Percentiles rank a stretch among this genome's conserved stretches.
Conservation (phyloP, 257 asterid genomes). For the Solanum chmielewskii region DNA sequence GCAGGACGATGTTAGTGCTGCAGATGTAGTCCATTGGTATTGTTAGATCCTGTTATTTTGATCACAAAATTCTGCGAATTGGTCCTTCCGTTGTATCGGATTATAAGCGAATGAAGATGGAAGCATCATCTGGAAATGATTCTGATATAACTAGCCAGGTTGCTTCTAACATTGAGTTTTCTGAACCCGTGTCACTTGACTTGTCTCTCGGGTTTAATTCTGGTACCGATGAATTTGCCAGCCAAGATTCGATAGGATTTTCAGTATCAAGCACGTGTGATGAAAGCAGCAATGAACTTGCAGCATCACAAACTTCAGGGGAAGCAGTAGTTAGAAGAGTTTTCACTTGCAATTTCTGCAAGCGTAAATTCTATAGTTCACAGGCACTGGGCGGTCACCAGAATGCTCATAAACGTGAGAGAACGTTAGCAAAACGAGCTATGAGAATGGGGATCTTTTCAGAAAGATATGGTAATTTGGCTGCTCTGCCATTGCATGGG, state of each 20-base stretch:
- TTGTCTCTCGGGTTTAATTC: conserved; percentile 32
- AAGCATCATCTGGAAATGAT: conserved; percentile 14
- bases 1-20: not conserved
- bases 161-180: conserved; percentile 17
- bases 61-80: not conserved
- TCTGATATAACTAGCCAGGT: conserved; percentile 22
- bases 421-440: conserved; percentile 32
- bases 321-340: conserved; percentile 14
- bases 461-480: conserved; percentile 17
- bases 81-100: not conserved
- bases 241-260: conserved; percentile 14
- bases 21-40: not conserved
- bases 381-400: conserved; percentile 48
- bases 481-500: conserved; percentile 38
- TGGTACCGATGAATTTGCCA: not conserved
- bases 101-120: conserved; percentile 12
- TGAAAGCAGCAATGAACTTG: conserved; percentile 31
- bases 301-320: conserved; percentile 4
- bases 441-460: conserved; percentile 31
- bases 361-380: conserved; percentile 28
- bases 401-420: conserved; percentile 35
- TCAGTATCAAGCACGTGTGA: conserved; percentile 36
- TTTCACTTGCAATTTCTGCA: conserved; percentile 37
- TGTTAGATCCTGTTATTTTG: not conserved
- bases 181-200: conserved; percentile 23